Conservation (phyloP, 1,139 yeast species). For the Magnusiomyces suaveolens region DNA sequence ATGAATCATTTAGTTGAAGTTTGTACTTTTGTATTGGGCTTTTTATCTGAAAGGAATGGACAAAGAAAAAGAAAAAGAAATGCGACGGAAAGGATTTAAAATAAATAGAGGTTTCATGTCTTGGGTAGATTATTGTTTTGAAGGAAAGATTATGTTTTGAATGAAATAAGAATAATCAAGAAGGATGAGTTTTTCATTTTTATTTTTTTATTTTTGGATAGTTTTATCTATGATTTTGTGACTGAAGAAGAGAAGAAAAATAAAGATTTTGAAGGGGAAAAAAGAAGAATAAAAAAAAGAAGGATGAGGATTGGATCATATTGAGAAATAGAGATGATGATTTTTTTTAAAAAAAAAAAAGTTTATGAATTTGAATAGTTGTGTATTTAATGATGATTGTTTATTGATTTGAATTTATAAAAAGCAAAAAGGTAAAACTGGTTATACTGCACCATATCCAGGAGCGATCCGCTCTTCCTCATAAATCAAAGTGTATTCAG, state of each 20-base stretch:
- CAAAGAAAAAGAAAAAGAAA: background rate
- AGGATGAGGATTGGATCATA: background rate
- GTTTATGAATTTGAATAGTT: no score
- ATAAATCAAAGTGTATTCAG: slow-evolving; percentile 8
- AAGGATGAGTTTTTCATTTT: background rate
- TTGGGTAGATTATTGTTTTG: slow-evolving; percentile 1
- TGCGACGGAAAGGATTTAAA: background rate
- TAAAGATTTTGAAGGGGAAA: background rate
- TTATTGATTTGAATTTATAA: background rate
- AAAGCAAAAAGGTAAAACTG: background rate
- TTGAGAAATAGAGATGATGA: background rate
- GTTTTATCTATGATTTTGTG: background rate
- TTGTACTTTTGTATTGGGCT: slow-evolving; percentile 5
- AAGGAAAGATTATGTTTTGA: slow-evolving; percentile 2
- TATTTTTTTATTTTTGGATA: background rate
- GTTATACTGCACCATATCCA: background rate
- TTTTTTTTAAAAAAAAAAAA: no score
- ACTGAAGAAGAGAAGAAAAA: background rate
- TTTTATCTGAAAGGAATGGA: background rate
- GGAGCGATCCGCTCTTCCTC: background rate
- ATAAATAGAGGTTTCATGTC: background rate
- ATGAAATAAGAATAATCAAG: slow-evolving; percentile 1
- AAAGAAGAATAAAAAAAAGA: background rate
- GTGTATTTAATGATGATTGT: background rate
- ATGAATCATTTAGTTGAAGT: slow-evolving; percentile 13